Evolutionary conservation across 192 early-diverging fungal genomes (phyloP).

Genomic region (Spizellomyces sp.): DNA sequence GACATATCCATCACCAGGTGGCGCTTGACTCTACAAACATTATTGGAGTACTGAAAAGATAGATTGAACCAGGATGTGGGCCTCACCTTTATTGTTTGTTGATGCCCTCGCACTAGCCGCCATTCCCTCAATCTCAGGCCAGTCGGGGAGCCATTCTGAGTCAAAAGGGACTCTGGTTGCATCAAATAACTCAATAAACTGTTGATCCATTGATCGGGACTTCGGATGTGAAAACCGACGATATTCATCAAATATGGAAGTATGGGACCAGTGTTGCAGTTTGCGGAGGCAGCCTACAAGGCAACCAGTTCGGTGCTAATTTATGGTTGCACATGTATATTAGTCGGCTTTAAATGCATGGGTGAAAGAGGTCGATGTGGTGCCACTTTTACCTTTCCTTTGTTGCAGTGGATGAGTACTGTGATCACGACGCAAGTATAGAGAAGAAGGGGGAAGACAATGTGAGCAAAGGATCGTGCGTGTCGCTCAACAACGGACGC

Average conservation of each 20-base stretch:
- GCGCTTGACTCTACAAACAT: no score
- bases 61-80: no score
- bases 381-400: constrained; percentile 77
- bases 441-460: no score
- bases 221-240: constrained; percentile 74
- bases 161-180: constrained; percentile 43
- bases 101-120: constrained; percentile 6
- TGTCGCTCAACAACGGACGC: not conserved
- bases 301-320: constrained; percentile 92
- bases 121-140: constrained; percentile 50
- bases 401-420: constrained; percentile 97
- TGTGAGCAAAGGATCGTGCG: not conserved
- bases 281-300: constrained; percentile 95
- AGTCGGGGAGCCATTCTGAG: constrained; percentile 47
- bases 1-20: no score
- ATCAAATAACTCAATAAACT: constrained; percentile 66
- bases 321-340: not conserved
- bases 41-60: no score
- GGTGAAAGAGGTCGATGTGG: not conserved
- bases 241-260: constrained; percentile 98
- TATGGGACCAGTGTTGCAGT: constrained; percentile 91
- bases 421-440: not conserved
- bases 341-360: not conserved
- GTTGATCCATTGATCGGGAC: constrained; percentile 58
- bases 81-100: not conserved